phyloP scores from a whole-genome alignment of 2,329 filamentous ascomycete genomes.

The Elsinoe fawcettii region DNA sequence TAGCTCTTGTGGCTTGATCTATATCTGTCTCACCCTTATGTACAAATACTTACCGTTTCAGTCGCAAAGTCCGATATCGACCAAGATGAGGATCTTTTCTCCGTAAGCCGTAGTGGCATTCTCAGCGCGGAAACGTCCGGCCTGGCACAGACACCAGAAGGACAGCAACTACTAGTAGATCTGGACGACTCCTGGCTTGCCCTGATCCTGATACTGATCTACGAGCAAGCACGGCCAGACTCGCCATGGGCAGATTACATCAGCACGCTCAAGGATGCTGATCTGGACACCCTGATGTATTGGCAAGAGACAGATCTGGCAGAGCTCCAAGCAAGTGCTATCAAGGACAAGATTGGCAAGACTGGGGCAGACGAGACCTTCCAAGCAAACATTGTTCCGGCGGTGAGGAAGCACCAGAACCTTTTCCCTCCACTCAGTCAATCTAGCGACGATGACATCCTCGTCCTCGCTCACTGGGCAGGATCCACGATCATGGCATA shows the following conservation, averaged over 20 bases:
- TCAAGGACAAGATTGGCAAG: constrained; percentile 70
- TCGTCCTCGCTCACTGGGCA: constrained; percentile 65
- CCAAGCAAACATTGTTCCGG: constrained; percentile 47
- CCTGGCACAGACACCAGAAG: constrained; percentile 33
- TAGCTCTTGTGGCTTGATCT: no score
- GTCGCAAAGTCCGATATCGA: constrained; percentile 64
- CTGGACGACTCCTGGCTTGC: constrained; percentile 43
- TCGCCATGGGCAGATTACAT: constrained; percentile 76
- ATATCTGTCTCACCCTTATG: no score
- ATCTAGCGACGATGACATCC: constrained; percentile 40
- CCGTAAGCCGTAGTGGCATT: constrained; percentile 63
- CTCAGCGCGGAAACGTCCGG: constrained; percentile 66
- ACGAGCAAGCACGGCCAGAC: constrained; percentile 54
- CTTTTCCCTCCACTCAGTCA: constrained; percentile 36
- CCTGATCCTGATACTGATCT: constrained; percentile 71
- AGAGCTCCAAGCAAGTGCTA: constrained; percentile 67
- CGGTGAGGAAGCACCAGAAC: constrained; percentile 49
- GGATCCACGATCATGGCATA: constrained; percentile 88
- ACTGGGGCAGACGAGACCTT: constrained; percentile 64
- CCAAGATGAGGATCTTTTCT: constrained; percentile 71
- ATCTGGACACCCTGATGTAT: constrained; percentile 85
- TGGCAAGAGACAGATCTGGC: constrained; percentile 65
- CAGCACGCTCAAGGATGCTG: constrained; percentile 55
- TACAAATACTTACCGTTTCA: constrained; percentile 30
- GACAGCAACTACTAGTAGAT: constrained; percentile 25